Base-by-base conservation (phyloP, 108 stramenopile genomes). In the Parietichytrium sp. region DNA sequence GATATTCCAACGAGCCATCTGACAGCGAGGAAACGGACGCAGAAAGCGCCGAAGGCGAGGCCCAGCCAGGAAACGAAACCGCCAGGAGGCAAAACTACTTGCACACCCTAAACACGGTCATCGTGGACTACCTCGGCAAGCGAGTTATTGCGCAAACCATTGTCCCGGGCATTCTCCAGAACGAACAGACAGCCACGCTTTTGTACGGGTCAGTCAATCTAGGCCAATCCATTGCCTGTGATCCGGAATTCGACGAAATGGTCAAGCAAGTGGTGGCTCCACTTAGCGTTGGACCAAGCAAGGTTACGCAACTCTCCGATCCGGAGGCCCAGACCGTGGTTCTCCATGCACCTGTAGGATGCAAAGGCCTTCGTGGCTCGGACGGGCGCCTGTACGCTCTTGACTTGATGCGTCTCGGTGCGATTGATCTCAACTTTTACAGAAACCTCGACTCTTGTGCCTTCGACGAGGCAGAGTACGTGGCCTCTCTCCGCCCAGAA, bases 391-490 rank as follows among this genome's bases (percentile, higher is more conserved):
- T 88, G 29, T 98, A 98, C 85, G 80, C 96, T 2, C 86, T 98
- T 16, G 97, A 98, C 83, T 85, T 97, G 50, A 89, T 92, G 15
- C 88, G 96, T 3, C 81, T 95, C 47, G 94, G 96, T 3, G 96
- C 98, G 12, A 89, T 96, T 18, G 98, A 98, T 86, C 94, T 96
- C 1, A 97, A 97, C 84, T 97, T 93, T 93, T 91, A 97, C 18
- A 80, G 86, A 29, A 88, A 93, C 33, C 92, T 93, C 49, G 93
- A 93, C 52, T 92, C 92, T 52, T 93, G 89, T 89, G n/a, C 33
- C 16, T 23, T 72, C 20, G 38, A 45, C 42, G 61, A 72, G 33
- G 10, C 33, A 6, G 29, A 20, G 6, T 86, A 88, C 18, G 87
- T 91, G 79, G 87, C 88, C 26, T 87, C 95, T 12, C 86, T 96